Conservation (phyloP, 2,329 filamentous ascomycete genomes). For the Scleromitrula shiraiana region DNA sequence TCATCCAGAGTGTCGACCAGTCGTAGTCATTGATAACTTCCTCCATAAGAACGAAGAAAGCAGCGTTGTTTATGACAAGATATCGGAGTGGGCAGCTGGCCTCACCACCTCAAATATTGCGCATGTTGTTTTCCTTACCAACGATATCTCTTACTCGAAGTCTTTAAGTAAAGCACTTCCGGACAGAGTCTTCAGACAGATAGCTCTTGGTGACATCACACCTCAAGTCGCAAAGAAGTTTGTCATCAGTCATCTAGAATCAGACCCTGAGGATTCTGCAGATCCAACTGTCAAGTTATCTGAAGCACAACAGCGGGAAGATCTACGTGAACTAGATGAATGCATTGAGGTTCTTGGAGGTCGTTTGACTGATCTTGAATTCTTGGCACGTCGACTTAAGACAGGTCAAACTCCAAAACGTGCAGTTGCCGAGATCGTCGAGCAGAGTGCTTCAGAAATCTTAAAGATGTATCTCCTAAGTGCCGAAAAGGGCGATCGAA, state of each 20-base stretch:
- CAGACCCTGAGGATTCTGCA: slow-evolving; percentile 30
- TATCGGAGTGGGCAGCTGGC: slow-evolving; percentile 83
- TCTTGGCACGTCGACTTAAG: slow-evolving; percentile 82
- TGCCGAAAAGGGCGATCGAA: slow-evolving; percentile 38
- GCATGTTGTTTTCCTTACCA: slow-evolving; percentile 90
- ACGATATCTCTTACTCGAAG: slow-evolving; percentile 82
- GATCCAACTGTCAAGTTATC: slow-evolving; percentile 24
- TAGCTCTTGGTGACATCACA: slow-evolving; percentile 78
- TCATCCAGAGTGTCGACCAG: slow-evolving; percentile 73
- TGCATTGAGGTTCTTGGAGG: slow-evolving; percentile 81
- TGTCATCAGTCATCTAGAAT: slow-evolving; percentile 71
- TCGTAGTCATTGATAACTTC: slow-evolving; percentile 90
- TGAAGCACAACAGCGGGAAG: slow-evolving; percentile 28
- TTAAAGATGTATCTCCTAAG: slow-evolving; percentile 84
- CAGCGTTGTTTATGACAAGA: slow-evolving; percentile 62
- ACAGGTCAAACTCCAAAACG: slow-evolving; percentile 73
- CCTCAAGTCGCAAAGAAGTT: slow-evolving; percentile 83
- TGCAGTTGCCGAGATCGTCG: slow-evolving; percentile 81
- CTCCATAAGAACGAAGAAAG: slow-evolving; percentile 67
- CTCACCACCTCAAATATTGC: slow-evolving; percentile 82
- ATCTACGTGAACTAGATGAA: slow-evolving; percentile 66
- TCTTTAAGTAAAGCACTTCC: slow-evolving; percentile 79
- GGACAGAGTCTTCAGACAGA: slow-evolving; percentile 81
- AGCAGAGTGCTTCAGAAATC: slow-evolving; percentile 82
- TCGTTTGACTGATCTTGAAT: slow-evolving; percentile 90